Evolutionary conservation across 352 stramenopile genomes (phyloP).

Genomic region (Nannochloropsis limnetica): DNA sequence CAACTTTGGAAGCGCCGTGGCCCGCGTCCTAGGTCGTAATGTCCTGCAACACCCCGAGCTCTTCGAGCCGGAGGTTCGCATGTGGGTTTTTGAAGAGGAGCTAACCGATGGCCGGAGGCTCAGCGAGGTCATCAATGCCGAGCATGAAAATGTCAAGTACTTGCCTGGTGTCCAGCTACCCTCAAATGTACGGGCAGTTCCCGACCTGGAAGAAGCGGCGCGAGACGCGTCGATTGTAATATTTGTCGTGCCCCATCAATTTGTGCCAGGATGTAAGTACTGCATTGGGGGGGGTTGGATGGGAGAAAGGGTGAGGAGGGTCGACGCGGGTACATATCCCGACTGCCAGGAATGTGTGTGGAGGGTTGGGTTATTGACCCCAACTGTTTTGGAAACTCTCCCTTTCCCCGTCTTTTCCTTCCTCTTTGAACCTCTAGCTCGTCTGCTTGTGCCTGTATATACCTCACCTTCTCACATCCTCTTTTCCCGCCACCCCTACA

Average conservation of each 20-base stretch:
- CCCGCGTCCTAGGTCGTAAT: constrained; percentile 61
- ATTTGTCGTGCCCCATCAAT: constrained; percentile 90
- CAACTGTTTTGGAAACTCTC: too few species aligned
- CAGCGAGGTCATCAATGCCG: constrained; percentile 87
- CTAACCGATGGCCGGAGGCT: constrained; percentile 75
- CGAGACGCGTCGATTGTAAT: constrained; percentile 79
- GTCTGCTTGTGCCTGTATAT: background rate
- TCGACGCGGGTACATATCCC: background rate
- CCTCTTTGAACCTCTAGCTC: constrained; percentile 19
- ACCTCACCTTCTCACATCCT: background rate
- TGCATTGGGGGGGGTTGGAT: background rate
- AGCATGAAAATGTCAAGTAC: constrained; percentile 94
- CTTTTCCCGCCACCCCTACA: background rate
- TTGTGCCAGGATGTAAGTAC: constrained; percentile 12
- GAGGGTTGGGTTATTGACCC: background rate
- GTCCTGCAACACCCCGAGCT: constrained; percentile 54
- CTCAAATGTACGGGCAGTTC: constrained; percentile 78
- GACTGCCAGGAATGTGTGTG: background rate
- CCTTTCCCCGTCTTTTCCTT: too few species aligned
- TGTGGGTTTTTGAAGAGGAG: constrained; percentile 92
- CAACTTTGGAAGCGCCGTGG: constrained; percentile 60
- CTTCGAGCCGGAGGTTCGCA: constrained; percentile 80
- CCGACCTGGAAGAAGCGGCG: constrained; percentile 76
- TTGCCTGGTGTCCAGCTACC: constrained; percentile 79
- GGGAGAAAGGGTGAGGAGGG: background rate